Evolutionary conservation across 495 filamentous ascomycete species (phyloP).

Genomic region (Aspergillus nidulans): DNA sequence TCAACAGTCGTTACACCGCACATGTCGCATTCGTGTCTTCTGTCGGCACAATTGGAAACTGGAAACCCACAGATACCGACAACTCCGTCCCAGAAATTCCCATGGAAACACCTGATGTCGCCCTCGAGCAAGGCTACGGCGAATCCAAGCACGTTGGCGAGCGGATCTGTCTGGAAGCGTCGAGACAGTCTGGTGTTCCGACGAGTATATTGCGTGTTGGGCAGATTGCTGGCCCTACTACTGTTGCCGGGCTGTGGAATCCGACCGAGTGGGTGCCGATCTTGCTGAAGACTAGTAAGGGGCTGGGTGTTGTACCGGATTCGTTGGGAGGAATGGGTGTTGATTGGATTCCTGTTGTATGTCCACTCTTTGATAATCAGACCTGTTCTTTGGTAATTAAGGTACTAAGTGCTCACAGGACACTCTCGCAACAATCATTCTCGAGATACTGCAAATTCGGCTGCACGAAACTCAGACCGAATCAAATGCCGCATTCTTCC

Average conservation of each 20-base stretch:
- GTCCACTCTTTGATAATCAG: conserved; percentile 13
- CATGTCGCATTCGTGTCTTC: conserved; percentile 12
- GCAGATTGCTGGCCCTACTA: conserved; percentile 49
- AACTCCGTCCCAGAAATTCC: conserved; percentile 1
- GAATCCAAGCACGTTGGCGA: conserved; percentile 46
- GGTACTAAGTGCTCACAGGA: not conserved
- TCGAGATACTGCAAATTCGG: not conserved
- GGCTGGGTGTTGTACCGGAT: conserved; percentile 16
- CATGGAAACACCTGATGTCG: not conserved
- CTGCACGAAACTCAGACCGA: not conserved
- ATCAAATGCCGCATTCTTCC: not conserved
- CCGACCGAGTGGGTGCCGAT: conserved; percentile 32
- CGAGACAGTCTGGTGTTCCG: conserved; percentile 32
- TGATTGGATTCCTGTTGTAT: conserved; percentile 18
- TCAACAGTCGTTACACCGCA: not conserved
- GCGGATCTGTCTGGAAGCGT: conserved; percentile 44
- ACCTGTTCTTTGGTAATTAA: conserved; percentile 22
- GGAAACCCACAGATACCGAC: not conserved
- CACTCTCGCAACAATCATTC: not conserved
- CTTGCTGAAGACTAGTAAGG: conserved; percentile 17
- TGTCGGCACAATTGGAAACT: conserved; percentile 6
- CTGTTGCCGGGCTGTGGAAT: conserved; percentile 27
- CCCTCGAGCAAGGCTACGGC: conserved; percentile 45
- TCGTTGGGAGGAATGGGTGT: not conserved
- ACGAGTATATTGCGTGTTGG: conserved; percentile 48